phyloP scores from a whole-genome alignment of 805 yeast genomes.

The Saccharomycopsis javanensis region DNA sequence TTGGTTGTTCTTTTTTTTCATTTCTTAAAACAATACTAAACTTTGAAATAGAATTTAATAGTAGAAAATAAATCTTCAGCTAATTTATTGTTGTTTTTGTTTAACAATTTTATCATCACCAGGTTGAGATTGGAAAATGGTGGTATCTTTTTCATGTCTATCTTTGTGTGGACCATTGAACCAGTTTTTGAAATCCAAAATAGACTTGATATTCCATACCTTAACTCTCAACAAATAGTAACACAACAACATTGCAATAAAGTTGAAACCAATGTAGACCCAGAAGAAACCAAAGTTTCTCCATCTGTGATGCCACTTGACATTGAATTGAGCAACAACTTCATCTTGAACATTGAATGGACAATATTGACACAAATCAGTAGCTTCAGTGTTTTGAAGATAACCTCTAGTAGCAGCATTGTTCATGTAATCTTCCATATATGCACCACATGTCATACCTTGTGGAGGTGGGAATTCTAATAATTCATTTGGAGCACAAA shows the following conservation, averaged over 20 bases:
- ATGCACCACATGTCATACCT: conserved; percentile 43
- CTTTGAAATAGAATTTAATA: background rate
- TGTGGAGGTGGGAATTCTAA: conserved; percentile 32
- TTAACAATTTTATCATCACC: conserved; percentile 31
- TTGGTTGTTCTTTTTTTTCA: no score
- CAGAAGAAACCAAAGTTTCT: conserved; percentile 53
- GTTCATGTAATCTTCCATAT: conserved; percentile 28
- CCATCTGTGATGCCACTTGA: conserved; percentile 45
- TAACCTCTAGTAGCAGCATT: conserved; percentile 35
- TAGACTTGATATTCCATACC: conserved; percentile 27
- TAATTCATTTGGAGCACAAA: conserved; percentile 31
- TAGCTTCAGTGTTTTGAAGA: conserved; percentile 31
- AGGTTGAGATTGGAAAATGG: conserved; percentile 32
- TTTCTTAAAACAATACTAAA: background rate
- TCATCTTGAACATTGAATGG: conserved; percentile 24
- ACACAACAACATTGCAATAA: conserved; percentile 30
- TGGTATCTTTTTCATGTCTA: conserved; percentile 39
- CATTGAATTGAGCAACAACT: conserved; percentile 29
- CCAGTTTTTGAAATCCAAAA: conserved; percentile 32
- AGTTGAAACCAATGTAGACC: conserved; percentile 34
- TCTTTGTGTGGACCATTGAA: conserved; percentile 34
- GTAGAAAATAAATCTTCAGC: background rate
- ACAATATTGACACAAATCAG: conserved; percentile 35
- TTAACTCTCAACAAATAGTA: conserved; percentile 32
- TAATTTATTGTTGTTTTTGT: background rate